Evolutionary conservation across 2,329 filamentous ascomycete genomes (phyloP).

Genomic region (Tetracladium maxilliforme): DNA sequence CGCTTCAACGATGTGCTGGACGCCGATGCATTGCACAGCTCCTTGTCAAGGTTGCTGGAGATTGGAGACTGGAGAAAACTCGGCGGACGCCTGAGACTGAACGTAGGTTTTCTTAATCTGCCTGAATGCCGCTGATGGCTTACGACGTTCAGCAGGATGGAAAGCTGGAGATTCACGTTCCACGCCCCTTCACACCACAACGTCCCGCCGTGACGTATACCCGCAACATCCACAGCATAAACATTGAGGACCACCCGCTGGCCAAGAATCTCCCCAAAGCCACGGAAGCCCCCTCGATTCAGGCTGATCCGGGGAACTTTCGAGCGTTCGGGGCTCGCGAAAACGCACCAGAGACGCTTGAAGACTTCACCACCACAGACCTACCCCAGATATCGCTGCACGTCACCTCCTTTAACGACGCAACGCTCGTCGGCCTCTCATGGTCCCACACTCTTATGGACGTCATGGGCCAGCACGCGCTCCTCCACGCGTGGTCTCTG

Average conservation of each 20-base stretch:
- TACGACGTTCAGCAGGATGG: no score
- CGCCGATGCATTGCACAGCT: constrained; percentile 16
- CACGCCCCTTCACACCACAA: constrained; percentile 15
- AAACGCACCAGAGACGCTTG: constrained; percentile 14
- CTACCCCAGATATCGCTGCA: constrained; percentile 29
- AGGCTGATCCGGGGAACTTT: constrained; percentile 13
- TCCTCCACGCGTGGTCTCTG: constrained; percentile 30
- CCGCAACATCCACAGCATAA: constrained; percentile 17
- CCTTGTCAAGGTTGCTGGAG: constrained; percentile 21
- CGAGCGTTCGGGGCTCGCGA: constrained; percentile 9
- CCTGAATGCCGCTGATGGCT: no score
- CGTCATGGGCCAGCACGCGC: constrained; percentile 22
- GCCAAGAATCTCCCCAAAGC: constrained; percentile 19
- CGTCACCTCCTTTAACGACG: constrained; percentile 30
- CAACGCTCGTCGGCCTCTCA: constrained; percentile 28
- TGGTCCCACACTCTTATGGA: constrained; percentile 34
- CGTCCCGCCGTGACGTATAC: constrained; percentile 25
- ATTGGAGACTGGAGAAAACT: constrained; percentile 28
- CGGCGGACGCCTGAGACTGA: constrained; percentile 24
- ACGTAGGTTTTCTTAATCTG: no score
- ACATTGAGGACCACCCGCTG: constrained; percentile 24
- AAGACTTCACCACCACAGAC: constrained; percentile 25
- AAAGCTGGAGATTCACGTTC: constrained; percentile 26
- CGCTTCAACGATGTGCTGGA: constrained; percentile 27
- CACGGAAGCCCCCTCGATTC: constrained; percentile 13